Evolutionary conservation across 2,329 filamentous ascomycete genomes (phyloP).

Genomic region (Hypoxylon sp.): DNA sequence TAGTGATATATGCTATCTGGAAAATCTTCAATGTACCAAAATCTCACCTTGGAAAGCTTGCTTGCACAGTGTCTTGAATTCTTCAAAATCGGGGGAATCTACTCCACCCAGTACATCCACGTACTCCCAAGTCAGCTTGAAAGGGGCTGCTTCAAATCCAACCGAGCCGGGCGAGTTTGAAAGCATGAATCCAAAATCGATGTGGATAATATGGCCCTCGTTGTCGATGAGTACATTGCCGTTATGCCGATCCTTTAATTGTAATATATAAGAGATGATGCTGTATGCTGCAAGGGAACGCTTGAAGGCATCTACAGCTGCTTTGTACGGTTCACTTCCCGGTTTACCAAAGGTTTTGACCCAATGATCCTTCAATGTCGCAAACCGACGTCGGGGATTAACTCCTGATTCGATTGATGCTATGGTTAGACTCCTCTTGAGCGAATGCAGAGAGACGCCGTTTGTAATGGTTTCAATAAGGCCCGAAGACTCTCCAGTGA

Average conservation of each 20-base stretch:
- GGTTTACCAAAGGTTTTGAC: conserved; percentile 81
- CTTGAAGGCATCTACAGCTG: conserved; percentile 83
- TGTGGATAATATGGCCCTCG: conserved; percentile 88
- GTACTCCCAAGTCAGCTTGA: conserved; percentile 89
- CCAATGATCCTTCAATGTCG: conserved; percentile 86
- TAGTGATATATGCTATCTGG: not conserved
- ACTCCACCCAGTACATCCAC: conserved; percentile 85
- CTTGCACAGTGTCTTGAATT: conserved; percentile 85
- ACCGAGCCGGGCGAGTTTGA: conserved; percentile 88
- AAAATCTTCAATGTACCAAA: not conserved
- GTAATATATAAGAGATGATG: conserved; percentile 85
- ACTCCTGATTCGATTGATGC: conserved; percentile 79
- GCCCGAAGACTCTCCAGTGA: conserved; percentile 87
- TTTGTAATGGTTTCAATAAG: conserved; percentile 91
- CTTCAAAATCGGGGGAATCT: conserved; percentile 77
- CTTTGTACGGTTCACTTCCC: conserved; percentile 77
- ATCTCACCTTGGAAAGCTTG: conserved; percentile 82
- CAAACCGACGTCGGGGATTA: conserved; percentile 82
- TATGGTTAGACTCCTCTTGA: conserved; percentile 85
- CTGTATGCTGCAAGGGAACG: conserved; percentile 88
- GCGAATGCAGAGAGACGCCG: conserved; percentile 86
- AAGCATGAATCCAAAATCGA: conserved; percentile 92
- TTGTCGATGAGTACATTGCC: conserved; percentile 89
- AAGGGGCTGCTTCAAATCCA: conserved; percentile 88
- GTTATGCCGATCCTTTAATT: conserved; percentile 89